phyloP scores from a whole-genome alignment of 345 rosid genomes.

The Populus simonii region DNA sequence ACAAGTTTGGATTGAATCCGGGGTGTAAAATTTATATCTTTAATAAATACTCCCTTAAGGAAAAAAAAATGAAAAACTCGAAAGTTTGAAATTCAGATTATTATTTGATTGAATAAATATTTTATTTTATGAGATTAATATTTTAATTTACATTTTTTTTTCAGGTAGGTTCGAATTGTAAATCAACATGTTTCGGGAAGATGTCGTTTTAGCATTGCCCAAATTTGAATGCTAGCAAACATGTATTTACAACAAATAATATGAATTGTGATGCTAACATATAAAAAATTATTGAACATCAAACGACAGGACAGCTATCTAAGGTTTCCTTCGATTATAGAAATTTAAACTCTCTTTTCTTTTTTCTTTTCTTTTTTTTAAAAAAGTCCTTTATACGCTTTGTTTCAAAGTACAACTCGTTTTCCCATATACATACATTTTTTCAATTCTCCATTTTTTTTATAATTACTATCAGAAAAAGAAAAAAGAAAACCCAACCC shows the following conservation, averaged over 20 bases:
- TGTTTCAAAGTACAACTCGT: constrained; percentile 40
- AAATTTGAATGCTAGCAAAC: too few relatives aligned
- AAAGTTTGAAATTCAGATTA: too few relatives aligned
- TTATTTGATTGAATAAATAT: too few relatives aligned
- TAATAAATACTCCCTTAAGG: too few relatives aligned
- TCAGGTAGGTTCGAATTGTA: too few relatives aligned
- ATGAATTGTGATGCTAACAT: too few relatives aligned
- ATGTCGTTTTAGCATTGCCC: too few relatives aligned
- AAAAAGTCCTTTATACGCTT: constrained; percentile 9
- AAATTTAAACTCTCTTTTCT: not conserved
- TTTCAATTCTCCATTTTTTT: constrained; percentile 17
- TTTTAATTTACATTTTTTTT: accelerated
- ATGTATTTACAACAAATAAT: too few relatives aligned
- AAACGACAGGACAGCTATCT: not conserved
- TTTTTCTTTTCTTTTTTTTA: not conserved
- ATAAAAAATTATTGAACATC: not conserved
- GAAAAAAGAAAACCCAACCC: not conserved
- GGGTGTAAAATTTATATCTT: too few relatives aligned
- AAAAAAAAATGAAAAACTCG: too few relatives aligned
- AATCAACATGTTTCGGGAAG: too few relatives aligned
- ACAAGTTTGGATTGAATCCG: too few relatives aligned
- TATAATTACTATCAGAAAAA: constrained; percentile 6
- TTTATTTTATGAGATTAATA: accelerated
- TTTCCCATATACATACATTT: constrained; percentile 25
- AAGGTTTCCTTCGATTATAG: not conserved